These are phyloP conservation scores for Aspergillus olivimuriae DNA, from an alignment of 495 filamentous ascomycete genomes.

Conservation along the genomic window DNA sequence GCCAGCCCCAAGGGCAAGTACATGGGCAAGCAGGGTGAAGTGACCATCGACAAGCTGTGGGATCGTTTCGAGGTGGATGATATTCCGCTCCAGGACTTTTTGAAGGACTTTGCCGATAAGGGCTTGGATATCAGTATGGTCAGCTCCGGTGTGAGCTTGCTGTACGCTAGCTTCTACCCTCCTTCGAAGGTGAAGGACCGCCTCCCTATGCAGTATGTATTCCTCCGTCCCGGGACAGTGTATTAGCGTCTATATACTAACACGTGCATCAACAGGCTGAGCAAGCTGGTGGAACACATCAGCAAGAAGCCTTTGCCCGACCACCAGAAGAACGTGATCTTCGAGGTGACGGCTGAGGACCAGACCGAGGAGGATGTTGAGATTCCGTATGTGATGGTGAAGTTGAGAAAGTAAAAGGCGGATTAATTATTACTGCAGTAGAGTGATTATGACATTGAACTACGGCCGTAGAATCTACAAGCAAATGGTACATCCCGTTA, in stretches of 20 bases:
- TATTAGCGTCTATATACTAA: constrained; percentile 4
- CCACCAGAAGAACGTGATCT: constrained; percentile 92
- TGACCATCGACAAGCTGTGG: constrained; percentile 92
- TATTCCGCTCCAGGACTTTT: constrained; percentile 74
- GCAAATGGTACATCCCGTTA: no score
- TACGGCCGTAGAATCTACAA: no score
- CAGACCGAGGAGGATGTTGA: constrained; percentile 89
- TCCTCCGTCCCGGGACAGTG: neutral
- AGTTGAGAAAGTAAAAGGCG: constrained; percentile 42
- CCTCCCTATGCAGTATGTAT: constrained; percentile 57
- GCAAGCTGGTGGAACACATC: constrained; percentile 78
- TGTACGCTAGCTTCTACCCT: constrained; percentile 97
- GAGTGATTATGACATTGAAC: no score
- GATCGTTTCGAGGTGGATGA: constrained; percentile 92
- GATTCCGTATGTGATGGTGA: constrained; percentile 94
- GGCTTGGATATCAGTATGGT: constrained; percentile 87
- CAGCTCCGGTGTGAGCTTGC: constrained; percentile 87
- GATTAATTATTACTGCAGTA: no score
- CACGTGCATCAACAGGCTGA: constrained; percentile 50
- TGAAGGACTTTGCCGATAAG: constrained; percentile 70
- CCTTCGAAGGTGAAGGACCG: constrained; percentile 81
- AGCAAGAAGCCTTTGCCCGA: constrained; percentile 86
- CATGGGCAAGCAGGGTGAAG: constrained; percentile 61
- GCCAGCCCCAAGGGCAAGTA: constrained; percentile 89
- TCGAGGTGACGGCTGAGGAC: constrained; percentile 93